Evolutionary conservation across 2,329 filamentous ascomycete species (phyloP).

Genomic region (Talaromyces atroroseus): DNA sequence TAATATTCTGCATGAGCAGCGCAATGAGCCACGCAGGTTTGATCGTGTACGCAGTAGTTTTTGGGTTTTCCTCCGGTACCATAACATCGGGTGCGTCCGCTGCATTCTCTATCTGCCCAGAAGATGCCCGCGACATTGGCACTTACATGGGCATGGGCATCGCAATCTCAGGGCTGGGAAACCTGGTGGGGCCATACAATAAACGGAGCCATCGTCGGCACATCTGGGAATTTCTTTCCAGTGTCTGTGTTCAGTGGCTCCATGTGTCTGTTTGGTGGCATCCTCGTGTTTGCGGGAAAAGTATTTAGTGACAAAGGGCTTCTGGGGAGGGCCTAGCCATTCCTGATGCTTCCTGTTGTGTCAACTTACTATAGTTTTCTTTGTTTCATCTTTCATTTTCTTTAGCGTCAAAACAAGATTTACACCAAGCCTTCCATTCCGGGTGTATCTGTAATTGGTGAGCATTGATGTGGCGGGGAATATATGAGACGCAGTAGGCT

Average conservation of each 20-base stretch:
- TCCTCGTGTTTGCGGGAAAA: constrained; percentile 30
- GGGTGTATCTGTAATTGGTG: no score
- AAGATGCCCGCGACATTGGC: constrained; percentile 15
- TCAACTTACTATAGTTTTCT: background rate
- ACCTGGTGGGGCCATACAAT: constrained; percentile 46
- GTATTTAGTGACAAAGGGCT: constrained; percentile 32
- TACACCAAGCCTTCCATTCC: no score
- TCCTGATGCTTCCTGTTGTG: background rate
- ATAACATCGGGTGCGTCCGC: constrained; percentile 24
- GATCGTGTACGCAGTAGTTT: constrained; percentile 26
- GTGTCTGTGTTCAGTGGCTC: constrained; percentile 33
- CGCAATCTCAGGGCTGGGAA: constrained; percentile 37
- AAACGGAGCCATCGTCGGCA: constrained; percentile 41
- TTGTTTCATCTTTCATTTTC: background rate
- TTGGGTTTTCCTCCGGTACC: constrained; percentile 31
- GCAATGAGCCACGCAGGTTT: constrained; percentile 22
- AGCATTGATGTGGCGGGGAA: no score
- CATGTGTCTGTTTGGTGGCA: constrained; percentile 16
- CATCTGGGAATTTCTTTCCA: constrained; percentile 36
- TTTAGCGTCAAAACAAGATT: background rate
- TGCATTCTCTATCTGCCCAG: constrained; percentile 14
- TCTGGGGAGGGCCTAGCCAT: constrained; percentile 23
- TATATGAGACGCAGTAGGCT: no score
- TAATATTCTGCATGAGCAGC: constrained; percentile 26
- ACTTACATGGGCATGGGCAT: constrained; percentile 21